phyloP scores from a whole-genome alignment of 495 filamentous ascomycete genomes.

The Pyrenopolyporus hunteri region DNA sequence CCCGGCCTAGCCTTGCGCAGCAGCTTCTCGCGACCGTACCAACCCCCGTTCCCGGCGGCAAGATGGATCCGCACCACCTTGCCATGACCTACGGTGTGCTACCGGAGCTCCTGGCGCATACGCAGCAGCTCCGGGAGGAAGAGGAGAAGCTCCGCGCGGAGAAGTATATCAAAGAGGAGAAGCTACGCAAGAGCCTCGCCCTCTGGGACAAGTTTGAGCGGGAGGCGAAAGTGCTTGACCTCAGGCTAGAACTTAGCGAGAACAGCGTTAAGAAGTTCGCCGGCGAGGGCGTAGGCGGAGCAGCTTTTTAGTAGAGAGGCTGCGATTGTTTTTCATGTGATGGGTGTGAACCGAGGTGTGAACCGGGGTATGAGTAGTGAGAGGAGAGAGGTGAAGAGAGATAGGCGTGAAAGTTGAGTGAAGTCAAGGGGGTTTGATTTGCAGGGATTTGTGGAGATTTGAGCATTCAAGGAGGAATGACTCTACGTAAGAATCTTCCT shows the following conservation, averaged over 20 bases:
- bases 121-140: slow-evolving; percentile 49
- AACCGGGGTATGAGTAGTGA: background rate
- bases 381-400: background rate
- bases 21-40: slow-evolving; percentile 50
- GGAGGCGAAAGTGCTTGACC: slow-evolving; percentile 52
- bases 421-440: background rate
- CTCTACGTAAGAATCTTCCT: too few relatives aligned
- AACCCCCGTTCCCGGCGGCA: slow-evolving; percentile 51
- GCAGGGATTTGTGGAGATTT: too few relatives aligned
- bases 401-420: background rate
- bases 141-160: slow-evolving; percentile 55
- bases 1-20: slow-evolving; percentile 49
- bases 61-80: slow-evolving; percentile 44
- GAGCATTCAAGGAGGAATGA: too few relatives aligned
- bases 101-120: slow-evolving; percentile 49
- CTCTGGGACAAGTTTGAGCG: slow-evolving; percentile 52
- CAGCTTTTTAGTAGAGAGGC: slow-evolving; percentile 46
- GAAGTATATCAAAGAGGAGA: slow-evolving; percentile 52
- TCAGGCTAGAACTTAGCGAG: slow-evolving; percentile 54
- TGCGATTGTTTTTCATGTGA: background rate
- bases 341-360: background rate
- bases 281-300: slow-evolving; percentile 51
- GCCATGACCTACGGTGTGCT: slow-evolving; percentile 44
- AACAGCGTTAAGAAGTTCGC: slow-evolving; percentile 51
- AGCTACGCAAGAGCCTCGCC: slow-evolving; percentile 48